Conservation (phyloP, 169 alveolate species). For the Toxoplasma gondii region DNA sequence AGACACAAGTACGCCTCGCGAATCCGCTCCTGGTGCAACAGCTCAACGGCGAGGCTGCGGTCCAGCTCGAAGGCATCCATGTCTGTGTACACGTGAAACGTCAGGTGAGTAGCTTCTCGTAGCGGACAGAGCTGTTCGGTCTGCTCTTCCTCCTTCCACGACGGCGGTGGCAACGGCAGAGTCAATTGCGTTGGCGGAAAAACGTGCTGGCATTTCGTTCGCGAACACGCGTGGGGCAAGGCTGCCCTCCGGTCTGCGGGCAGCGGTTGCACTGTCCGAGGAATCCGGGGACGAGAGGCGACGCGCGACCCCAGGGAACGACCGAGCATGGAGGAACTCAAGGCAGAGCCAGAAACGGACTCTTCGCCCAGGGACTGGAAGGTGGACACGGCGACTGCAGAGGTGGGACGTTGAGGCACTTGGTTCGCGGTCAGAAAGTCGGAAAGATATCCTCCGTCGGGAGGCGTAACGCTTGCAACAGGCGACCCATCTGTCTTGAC, state of each 20-base stretch:
- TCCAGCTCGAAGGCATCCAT: slow-evolving; percentile 27
- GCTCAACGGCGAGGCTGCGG: slow-evolving; percentile 32
- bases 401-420: neutral
- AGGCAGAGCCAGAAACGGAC: neutral
- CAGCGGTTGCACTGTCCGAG: neutral
- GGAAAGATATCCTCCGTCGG: neutral
- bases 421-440: neutral
- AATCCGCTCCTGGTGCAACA: slow-evolving; percentile 19
- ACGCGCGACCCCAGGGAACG: neutral
- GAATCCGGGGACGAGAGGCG: neutral
- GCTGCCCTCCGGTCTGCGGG: neutral
- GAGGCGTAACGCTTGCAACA: neutral
- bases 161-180: neutral
- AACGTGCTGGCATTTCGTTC: neutral
- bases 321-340: neutral
- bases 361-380: neutral
- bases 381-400: neutral
- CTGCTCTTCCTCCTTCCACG: neutral
- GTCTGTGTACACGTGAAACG: slow-evolving; percentile 35
- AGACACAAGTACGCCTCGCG: slow-evolving; percentile 39
- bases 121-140: slow-evolving; percentile 31
- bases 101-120: slow-evolving; percentile 2
- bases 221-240: neutral
- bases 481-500: neutral
- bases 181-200: slow-evolving; percentile 1